phyloP scores from a whole-genome alignment of 306 rosid species.

The Cucumis melo region DNA sequence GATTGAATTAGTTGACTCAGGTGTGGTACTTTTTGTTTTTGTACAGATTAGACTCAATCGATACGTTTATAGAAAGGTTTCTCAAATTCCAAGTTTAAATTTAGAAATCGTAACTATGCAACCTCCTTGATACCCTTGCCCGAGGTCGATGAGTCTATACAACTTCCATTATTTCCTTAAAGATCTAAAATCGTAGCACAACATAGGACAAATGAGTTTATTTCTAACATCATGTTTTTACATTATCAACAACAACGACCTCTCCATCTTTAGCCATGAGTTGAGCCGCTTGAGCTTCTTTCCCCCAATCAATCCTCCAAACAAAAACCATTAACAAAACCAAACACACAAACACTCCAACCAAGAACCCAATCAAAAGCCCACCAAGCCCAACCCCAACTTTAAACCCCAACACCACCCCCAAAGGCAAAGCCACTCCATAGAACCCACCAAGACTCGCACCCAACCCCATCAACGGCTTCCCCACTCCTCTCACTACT shows the following conservation, averaged over 20 bases:
- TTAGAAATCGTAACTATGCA: too few relatives aligned
- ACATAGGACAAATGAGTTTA: too few relatives aligned
- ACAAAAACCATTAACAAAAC: conserved; percentile 29
- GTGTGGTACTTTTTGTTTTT: too few relatives aligned
- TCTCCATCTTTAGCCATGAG: conserved; percentile 7
- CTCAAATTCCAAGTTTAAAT: too few relatives aligned
- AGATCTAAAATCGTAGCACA: too few relatives aligned
- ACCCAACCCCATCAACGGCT: conserved; percentile 67
- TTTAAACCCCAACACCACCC: conserved; percentile 53
- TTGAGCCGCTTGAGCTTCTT: conserved; percentile 56
- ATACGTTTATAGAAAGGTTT: too few relatives aligned
- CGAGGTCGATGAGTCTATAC: too few relatives aligned
- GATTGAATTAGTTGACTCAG: too few relatives aligned
- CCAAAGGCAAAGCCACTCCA: conserved; percentile 59
- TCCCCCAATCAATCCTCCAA: conserved; percentile 40
- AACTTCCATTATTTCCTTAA: too few relatives aligned
- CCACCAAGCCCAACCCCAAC: conserved; percentile 48
- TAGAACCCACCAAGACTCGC: conserved; percentile 74
- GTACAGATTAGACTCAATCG: too few relatives aligned
- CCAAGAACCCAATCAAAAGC: conserved; percentile 42
- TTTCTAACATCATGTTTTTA: not conserved
- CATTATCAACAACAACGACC: not conserved
- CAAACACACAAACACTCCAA: conserved; percentile 37
- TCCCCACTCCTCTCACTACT: conserved; percentile 61
- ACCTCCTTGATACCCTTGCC: too few relatives aligned